Evolutionary conservation across 768 basidiomycete genomes (phyloP).

Genomic region (Tremella fuciformis): DNA sequence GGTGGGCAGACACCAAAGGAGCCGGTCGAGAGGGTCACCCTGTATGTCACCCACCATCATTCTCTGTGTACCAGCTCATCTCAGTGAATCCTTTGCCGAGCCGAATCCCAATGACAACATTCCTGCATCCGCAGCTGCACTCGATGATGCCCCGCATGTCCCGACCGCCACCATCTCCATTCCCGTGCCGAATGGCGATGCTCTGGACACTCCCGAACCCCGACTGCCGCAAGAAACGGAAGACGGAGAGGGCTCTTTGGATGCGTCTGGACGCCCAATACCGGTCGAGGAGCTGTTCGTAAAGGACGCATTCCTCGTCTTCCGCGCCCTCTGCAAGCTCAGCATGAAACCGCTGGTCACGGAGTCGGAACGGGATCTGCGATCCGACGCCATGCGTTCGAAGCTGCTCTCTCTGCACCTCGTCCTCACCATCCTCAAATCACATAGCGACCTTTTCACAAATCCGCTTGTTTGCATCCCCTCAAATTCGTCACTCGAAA

Average conservation of each 20-base stretch:
- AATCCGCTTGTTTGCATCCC: slow-evolving; percentile 86
- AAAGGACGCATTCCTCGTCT: slow-evolving; percentile 97
- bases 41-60: slow-evolving; percentile 25
- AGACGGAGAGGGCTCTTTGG: slow-evolving; percentile 40
- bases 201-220: slow-evolving; percentile 35
- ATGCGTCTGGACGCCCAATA: slow-evolving; percentile 56
- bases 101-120: slow-evolving; percentile 52
- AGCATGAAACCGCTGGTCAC: slow-evolving; percentile 94
- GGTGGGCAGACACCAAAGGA: slow-evolving; percentile 9
- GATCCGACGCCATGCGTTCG: slow-evolving; percentile 95
- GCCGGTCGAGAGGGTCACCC: slow-evolving; percentile 31
- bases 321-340: slow-evolving; percentile 92
- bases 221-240: slow-evolving; percentile 11
- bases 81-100: slow-evolving; percentile 46
- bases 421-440: slow-evolving; percentile 83
- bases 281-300: slow-evolving; percentile 83
- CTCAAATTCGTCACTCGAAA: slow-evolving; percentile 81
- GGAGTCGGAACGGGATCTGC: slow-evolving; percentile 93
- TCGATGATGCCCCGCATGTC: slow-evolving; percentile 19
- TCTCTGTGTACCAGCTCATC: slow-evolving; percentile 12
- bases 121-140: slow-evolving; percentile 37
- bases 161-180: slow-evolving; percentile 37
- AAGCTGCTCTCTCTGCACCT: slow-evolving; percentile 92
- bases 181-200: slow-evolving; percentile 45
- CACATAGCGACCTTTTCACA: slow-evolving; percentile 84